phyloP scores from a whole-genome alignment of 805 yeast species.

The Zygosaccharomyces pseudorouxii region DNA sequence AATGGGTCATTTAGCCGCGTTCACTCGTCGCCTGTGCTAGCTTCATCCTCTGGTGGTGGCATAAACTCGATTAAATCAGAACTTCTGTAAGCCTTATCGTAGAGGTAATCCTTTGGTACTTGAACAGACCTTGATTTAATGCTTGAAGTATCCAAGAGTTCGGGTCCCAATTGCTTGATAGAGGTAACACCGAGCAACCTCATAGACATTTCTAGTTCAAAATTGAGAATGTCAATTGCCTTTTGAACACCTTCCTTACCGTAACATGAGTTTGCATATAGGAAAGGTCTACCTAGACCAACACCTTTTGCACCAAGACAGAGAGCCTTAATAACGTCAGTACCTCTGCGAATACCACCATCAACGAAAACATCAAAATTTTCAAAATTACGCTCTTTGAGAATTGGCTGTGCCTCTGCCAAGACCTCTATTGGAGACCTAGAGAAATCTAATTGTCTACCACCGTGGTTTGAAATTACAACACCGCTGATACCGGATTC shows the following conservation, averaged over 20 bases:
- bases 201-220: slow-evolving; percentile 74
- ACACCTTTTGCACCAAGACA: slow-evolving; percentile 69
- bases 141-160: slow-evolving; percentile 53
- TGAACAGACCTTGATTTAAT: slow-evolving; percentile 39
- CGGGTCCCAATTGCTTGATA: slow-evolving; percentile 54
- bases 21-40: background rate
- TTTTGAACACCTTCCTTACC: slow-evolving; percentile 62
- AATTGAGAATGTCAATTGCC: slow-evolving; percentile 57
- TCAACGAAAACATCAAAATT: slow-evolving; percentile 57
- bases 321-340: slow-evolving; percentile 60
- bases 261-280: slow-evolving; percentile 58
- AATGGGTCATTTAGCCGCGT: background rate
- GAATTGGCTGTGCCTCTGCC: slow-evolving; percentile 59
- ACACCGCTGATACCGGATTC: slow-evolving; percentile 71
- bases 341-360: slow-evolving; percentile 67
- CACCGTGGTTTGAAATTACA: slow-evolving; percentile 87
- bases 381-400: slow-evolving; percentile 43
- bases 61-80: slow-evolving; percentile 51
- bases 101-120: slow-evolving; percentile 54
- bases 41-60: slow-evolving; percentile 9
- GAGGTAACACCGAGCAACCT: slow-evolving; percentile 67
- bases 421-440: slow-evolving; percentile 73
- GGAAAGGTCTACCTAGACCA: slow-evolving; percentile 63
- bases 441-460: slow-evolving; percentile 79
- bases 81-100: slow-evolving; percentile 51